These are phyloP conservation scores for Hawksworthiomyces lignivorus DNA, from an alignment of 2,329 filamentous ascomycete genomes.

Conservation along the genomic window DNA sequence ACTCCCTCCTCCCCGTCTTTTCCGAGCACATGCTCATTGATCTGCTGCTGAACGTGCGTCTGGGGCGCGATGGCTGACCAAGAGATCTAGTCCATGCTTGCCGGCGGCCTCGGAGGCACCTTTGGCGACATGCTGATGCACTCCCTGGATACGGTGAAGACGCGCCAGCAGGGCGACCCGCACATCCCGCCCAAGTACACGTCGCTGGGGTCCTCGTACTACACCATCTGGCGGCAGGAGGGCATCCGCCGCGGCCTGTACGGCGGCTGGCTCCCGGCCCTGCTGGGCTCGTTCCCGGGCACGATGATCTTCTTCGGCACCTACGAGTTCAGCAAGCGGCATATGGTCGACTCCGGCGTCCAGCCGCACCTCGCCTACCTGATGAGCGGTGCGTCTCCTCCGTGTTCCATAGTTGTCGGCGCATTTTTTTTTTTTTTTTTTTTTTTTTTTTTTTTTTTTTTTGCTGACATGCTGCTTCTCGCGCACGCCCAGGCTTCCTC, in stretches of 20 bases:
- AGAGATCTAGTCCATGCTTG: constrained; percentile 95
- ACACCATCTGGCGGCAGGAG: constrained; percentile 88
- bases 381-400: constrained; percentile 60
- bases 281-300: constrained; percentile 86
- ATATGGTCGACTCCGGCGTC: constrained; percentile 77
- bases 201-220: constrained; percentile 82
- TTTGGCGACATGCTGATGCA: constrained; percentile 98
- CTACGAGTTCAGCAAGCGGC: constrained; percentile 90
- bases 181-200: constrained; percentile 89
- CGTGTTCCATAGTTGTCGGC: too few species aligned
- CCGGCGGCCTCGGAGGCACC: constrained; percentile 84
- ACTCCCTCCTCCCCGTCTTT: too few species aligned
- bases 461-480: constrained; percentile 1
- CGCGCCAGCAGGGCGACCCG: constrained; percentile 91
- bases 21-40: too few species aligned
- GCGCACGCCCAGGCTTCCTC: constrained; percentile 66
- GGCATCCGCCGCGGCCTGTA: constrained; percentile 81
- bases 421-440: too few species aligned
- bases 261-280: constrained; percentile 84
- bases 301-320: constrained; percentile 94
- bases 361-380: constrained; percentile 81
- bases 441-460: too few species aligned
- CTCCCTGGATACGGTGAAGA: constrained; percentile 97
- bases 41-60: too few species aligned
- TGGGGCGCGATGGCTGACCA: too few species aligned